Base-by-base conservation (phyloP, 139 green algal species). In the Edaphochlamys debaryana region DNA sequence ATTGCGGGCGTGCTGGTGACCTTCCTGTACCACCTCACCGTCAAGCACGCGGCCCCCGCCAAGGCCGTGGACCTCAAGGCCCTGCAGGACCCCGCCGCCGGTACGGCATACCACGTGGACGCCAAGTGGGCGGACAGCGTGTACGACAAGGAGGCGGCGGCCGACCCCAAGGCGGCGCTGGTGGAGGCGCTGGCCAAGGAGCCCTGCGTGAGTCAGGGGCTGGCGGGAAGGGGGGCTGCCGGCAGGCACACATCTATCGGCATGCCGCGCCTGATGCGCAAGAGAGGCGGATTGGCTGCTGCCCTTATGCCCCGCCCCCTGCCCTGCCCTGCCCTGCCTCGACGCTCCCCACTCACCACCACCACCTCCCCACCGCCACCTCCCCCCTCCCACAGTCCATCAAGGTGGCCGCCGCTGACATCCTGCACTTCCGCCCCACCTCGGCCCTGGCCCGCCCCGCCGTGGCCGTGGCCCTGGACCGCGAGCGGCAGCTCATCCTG, bases 41-140 rank as follows among this genome's bases (percentile, higher is more conserved):
- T 58, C 8, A 37, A 40, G 15, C 41, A 40, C 41, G 6, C 13
- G 2, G 41, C 34, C 6, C 68, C 68, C 68, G 41, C 58, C 30
- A 58, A 75, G 68, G 0, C 7, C 22, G 15, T 75, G 29, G 30
- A 75, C 11, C 68, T 75, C 36, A 6, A 25, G 30, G 11, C 41
- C 8, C 41, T 75, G 41, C 41, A 75, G 4, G 68, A 58, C 45
- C 45, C 45, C 45, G 11, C 11, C 45, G 13, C 13, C 11, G 11
- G 11, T 54, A 13, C 45, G 3, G 67, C 29, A 11, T 75, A 75
- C 68, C 41, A 75, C 41, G 11, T 60, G 0, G 68, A 75, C 68
- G 41, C 41, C 41, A 75, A 75, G 68, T 75, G 68, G 68, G 68
- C 68, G 29, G 29, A 38, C 13, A 41, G 41, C 2, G 68, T 75